A percentile compares a stretch with the other conserved stretches of the same genome.
phyloP scores from a whole-genome alignment of 257 asterid species.

The Solanum chilense region DNA sequence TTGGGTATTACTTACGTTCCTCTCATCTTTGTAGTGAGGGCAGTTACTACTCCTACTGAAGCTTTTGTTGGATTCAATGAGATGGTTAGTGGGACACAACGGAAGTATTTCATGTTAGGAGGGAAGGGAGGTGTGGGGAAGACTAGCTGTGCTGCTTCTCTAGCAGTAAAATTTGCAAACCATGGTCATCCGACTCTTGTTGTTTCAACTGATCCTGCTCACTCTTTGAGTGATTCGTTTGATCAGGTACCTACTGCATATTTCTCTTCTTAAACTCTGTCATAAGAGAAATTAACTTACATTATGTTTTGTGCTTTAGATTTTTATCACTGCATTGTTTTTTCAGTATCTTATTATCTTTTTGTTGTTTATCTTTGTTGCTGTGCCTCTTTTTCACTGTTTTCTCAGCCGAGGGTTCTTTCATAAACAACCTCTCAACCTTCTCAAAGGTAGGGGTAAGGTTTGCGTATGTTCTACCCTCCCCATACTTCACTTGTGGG shows the following conservation, averaged over 20 bases:
- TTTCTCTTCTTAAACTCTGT: not conserved
- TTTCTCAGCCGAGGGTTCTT: not conserved
- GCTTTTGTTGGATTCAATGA: conserved; percentile 30
- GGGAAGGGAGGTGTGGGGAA: conserved; percentile 90
- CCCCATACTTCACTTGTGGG: not conserved
- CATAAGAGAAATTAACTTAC: not conserved
- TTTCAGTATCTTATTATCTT: not conserved
- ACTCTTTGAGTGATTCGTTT: conserved; percentile 69
- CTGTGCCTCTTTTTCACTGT: not conserved
- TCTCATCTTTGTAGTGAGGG: conserved; percentile 40
- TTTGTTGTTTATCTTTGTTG: not conserved
- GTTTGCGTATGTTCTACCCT: not conserved
- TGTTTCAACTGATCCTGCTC: conserved; percentile 74
- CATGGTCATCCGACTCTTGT: conserved; percentile 57
- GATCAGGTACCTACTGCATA: conserved; percentile 37
- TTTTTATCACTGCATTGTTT: not conserved
- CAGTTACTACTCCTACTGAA: conserved; percentile 19
- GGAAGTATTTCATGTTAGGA: conserved; percentile 70
- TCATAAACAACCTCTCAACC: not conserved
- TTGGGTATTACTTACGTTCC: not conserved
- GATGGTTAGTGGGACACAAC: conserved; percentile 41
- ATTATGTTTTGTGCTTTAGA: not conserved
- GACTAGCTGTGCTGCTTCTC: conserved; percentile 82
- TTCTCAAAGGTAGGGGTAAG: not conserved
- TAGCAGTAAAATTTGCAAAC: conserved; percentile 63